phyloP scores from a whole-genome alignment of 1,139 yeast species.

The Scheffersomyces segobiensis region DNA sequence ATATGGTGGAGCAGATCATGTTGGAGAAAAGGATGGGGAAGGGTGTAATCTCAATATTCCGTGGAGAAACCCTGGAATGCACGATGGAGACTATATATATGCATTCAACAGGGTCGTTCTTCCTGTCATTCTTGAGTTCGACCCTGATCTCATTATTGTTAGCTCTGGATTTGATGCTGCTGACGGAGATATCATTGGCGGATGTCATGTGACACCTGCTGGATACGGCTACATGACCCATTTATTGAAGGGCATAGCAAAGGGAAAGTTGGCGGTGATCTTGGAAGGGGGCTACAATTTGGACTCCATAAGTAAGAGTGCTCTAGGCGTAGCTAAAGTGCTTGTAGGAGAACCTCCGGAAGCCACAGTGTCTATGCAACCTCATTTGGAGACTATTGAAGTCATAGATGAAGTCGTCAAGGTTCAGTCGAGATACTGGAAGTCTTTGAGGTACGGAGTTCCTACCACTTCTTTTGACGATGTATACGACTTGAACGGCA shows the following conservation, averaged over 20 bases:
- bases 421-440: constrained; percentile 86
- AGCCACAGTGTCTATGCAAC: constrained; percentile 57
- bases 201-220: constrained; percentile 92
- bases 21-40: constrained; percentile 83
- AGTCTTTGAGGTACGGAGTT: constrained; percentile 73
- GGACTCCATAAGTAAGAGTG: constrained; percentile 87
- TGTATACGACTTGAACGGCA: constrained; percentile 32
- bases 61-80: constrained; percentile 92
- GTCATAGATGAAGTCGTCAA: constrained; percentile 83
- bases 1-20: constrained; percentile 73
- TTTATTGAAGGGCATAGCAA: constrained; percentile 80
- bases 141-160: constrained; percentile 89
- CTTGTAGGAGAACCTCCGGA: constrained; percentile 96
- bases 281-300: constrained; percentile 96
- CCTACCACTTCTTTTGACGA: constrained; percentile 42
- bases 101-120: constrained; percentile 87
- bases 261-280: constrained; percentile 85
- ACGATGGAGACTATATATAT: constrained; percentile 93
- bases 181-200: constrained; percentile 97
- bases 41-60: constrained; percentile 91
- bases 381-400: constrained; percentile 78
- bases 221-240: constrained; percentile 98
- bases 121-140: constrained; percentile 87
- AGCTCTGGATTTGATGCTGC: constrained; percentile 99
- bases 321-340: constrained; percentile 89